Conservation (phyloP, 345 rosid species). For the Arabidopsis arenosa region DNA sequence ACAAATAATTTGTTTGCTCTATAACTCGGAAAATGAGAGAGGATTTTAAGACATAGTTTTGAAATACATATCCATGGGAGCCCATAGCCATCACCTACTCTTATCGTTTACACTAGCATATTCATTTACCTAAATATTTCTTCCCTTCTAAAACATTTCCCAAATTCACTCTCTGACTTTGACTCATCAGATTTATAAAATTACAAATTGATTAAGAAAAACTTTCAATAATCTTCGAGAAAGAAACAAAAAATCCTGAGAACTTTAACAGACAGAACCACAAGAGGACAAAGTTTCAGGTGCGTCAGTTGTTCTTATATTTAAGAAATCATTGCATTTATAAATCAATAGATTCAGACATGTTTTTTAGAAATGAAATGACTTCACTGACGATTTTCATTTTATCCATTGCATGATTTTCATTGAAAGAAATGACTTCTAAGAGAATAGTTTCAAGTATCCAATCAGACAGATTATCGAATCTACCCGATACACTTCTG, state of each 20-base stretch:
- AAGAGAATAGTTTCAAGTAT: background rate
- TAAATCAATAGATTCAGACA: background rate
- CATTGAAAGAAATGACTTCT: background rate
- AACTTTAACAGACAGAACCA: background rate
- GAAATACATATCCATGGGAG: background rate
- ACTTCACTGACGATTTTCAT: background rate
- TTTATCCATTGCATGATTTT: background rate
- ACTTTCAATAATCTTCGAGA: background rate
- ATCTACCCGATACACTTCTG: constrained; percentile 24
- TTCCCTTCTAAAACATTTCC: background rate
- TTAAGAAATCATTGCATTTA: background rate
- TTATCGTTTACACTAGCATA: background rate
- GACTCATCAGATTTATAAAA: background rate
- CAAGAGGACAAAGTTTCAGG: background rate
- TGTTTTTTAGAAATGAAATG: background rate
- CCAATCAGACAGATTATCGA: constrained; percentile 36
- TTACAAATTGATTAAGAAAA: background rate
- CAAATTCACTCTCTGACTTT: background rate
- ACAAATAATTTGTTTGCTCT: background rate
- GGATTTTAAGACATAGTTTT: background rate
- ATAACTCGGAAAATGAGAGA: background rate
- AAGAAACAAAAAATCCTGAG: background rate
- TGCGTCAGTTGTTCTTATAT: background rate
- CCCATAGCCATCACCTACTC: background rate
- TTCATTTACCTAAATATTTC: background rate